A percentile compares a stretch with the other conserved stretches of the same genome.
Evolutionary conservation across 2,329 filamentous ascomycete species (phyloP).

Genomic region (Alternaria arborescens): DNA sequence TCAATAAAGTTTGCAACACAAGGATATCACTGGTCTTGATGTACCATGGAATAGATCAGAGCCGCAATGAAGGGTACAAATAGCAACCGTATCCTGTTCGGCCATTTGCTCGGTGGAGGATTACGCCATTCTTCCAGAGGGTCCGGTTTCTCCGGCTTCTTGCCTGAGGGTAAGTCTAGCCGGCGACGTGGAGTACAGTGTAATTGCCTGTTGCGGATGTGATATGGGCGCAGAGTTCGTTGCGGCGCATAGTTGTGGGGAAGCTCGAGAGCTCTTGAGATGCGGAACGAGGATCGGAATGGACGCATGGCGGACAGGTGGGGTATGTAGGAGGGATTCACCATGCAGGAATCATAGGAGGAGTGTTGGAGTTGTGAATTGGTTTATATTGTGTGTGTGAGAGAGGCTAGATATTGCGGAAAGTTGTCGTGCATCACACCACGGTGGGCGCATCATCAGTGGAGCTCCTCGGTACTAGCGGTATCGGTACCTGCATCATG

Average conservation of each 20-base stretch:
- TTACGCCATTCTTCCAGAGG: slow-evolving; percentile 47
- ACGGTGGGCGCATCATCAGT: slow-evolving; percentile 37
- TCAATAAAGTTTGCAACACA: slow-evolving; percentile 5
- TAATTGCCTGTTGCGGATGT: slow-evolving; percentile 23
- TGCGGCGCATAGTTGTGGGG: slow-evolving; percentile 36
- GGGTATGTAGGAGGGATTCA: slow-evolving; percentile 4
- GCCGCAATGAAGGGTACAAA: slow-evolving; percentile 62
- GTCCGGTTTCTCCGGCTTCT: slow-evolving; percentile 28
- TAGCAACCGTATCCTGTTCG: slow-evolving; percentile 54
- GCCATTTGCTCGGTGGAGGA: slow-evolving; percentile 48
- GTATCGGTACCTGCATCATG: slow-evolving; percentile 20
- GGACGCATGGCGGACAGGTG: slow-evolving; percentile 42
- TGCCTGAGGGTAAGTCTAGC: slow-evolving; percentile 30
- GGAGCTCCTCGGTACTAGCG: slow-evolving; percentile 24
- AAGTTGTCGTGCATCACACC: slow-evolving; percentile 40
- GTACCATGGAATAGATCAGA: slow-evolving; percentile 68
- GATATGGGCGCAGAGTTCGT: slow-evolving; percentile 28
- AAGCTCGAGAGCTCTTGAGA: slow-evolving; percentile 40
- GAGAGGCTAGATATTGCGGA: slow-evolving; percentile 9
- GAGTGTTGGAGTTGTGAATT: not conserved
- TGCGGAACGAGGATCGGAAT: slow-evolving; percentile 36
- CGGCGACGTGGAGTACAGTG: slow-evolving; percentile 28
- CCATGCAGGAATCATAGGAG: slow-evolving; percentile 29
- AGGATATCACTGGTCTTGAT: slow-evolving; percentile 10
- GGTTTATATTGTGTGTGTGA: slow-evolving; percentile 20